Base-by-base conservation (phyloP, 2,329 filamentous ascomycete species). In the Nannizzia gypsea region DNA sequence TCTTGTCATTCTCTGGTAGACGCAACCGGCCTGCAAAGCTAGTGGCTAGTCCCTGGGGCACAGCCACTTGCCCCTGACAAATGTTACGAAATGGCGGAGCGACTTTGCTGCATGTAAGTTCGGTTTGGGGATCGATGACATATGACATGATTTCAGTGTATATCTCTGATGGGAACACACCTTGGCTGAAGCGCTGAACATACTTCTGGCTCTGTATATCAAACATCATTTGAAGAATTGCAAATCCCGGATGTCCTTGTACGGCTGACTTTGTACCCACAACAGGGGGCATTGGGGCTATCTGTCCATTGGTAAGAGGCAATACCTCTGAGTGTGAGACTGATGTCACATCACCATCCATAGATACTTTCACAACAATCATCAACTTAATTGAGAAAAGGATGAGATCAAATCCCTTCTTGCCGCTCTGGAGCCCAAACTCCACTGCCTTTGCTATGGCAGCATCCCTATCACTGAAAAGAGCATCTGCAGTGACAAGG, bases 371-470 rank as follows among this genome's bases (percentile, higher is more conserved):
- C 28, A 46, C 20, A n/a, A 57, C 9, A 13, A 57, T 17, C 8
- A 36, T 36, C 8, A 9, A 26, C n/a, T 26, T 17, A 2, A 44
- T 28, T 28, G 56, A 44, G 38, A 57, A 57, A 9, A 57, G 6
- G 11, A 57, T 9, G 9, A 44, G 28, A 20, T 28, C n/a, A 24
- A 57, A 57, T 11, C 28, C 17, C 6, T 9, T 28, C 17, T 57
- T 57, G 8, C 56, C 56, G 3, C 15, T 36, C n/a, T 17, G n/a
- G 15, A 44, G 15, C 8, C 56, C 56, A 28, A 44, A 42, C 15
- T 57, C 56, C 28, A 57, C 56, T 6, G 38, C 56, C 24, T 57
- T 42, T 11, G 56, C 56, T 44, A 57, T 26, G 0, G 38, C 56
- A 24, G 56, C 56, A 28, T 38, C 17, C 15, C 15, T 24, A 11